These are phyloP conservation scores for Hordeum vulgare DNA, from an alignment of 176 grass and related monocot genomes.

Conservation along the genomic window DNA sequence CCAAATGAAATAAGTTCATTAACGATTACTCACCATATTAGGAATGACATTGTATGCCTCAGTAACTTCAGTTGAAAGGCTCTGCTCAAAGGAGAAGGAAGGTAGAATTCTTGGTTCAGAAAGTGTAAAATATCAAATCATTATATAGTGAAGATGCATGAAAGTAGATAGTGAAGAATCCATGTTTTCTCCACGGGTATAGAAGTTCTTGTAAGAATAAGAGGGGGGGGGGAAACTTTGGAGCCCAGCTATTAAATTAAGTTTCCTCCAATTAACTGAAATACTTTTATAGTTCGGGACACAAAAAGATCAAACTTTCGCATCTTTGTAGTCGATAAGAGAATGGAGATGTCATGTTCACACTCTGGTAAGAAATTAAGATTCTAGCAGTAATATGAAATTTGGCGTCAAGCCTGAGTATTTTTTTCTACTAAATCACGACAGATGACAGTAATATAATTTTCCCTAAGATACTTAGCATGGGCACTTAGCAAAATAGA, in stretches of 20 bases:
- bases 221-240: no score
- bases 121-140: neutral
- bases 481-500: neutral
- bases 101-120: neutral
- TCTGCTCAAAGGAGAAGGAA: conserved; percentile 37
- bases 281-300: neutral
- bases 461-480: neutral
- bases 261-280: neutral
- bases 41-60: conserved; percentile 85
- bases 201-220: neutral
- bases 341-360: conserved; percentile 4
- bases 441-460: neutral
- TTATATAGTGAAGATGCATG: neutral
- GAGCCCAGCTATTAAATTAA: neutral
- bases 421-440: neutral
- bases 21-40: conserved; percentile 64
- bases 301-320: neutral
- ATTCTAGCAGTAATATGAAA: neutral
- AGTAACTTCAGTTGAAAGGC: conserved; percentile 68
- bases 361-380: neutral
- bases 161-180: neutral
- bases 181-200: neutral
- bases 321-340: neutral
- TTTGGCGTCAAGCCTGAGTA: neutral
- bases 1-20: neutral